Evolutionary conservation across 192 early-diverging fungal genomes (phyloP).

Genomic region (Podochytrium sp.): DNA sequence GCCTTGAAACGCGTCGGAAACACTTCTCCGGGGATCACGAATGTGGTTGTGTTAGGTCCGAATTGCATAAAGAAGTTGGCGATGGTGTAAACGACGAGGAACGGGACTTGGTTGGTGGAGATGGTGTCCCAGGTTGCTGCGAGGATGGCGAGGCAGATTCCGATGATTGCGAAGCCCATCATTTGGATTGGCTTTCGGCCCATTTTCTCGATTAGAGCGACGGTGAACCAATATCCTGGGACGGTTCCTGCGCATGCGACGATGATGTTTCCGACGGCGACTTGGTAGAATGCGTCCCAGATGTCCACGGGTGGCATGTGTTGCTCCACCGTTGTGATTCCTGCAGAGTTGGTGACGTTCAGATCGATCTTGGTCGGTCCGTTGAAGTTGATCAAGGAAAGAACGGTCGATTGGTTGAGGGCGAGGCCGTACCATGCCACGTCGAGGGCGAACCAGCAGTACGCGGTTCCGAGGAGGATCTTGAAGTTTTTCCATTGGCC

Average conservation of each 20-base stretch:
- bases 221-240: constrained; percentile 95
- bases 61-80: constrained; percentile 82
- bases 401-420: constrained; percentile 30
- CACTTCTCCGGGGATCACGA: constrained; percentile 73
- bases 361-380: constrained; percentile 25
- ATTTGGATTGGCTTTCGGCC: constrained; percentile 93
- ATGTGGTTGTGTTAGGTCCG: constrained; percentile 91
- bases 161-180: constrained; percentile 80
- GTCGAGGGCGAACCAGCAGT: constrained; percentile 54
- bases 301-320: constrained; percentile 55
- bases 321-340: constrained; percentile 36
- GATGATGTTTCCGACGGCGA: constrained; percentile 86
- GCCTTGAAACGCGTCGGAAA: constrained; percentile 78
- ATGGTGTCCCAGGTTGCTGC: constrained; percentile 36
- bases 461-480: constrained; percentile 61
- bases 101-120: constrained; percentile 24
- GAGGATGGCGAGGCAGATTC: constrained; percentile 70
- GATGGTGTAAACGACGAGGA: constrained; percentile 49
- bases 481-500: constrained; percentile 80
- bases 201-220: constrained; percentile 84
- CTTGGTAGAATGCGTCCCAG: constrained; percentile 35
- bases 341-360: background rate
- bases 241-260: constrained; percentile 69
- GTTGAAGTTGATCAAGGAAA: constrained; percentile 38
- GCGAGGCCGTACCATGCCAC: constrained; percentile 53